Conservation (phyloP, 2,329 filamentous ascomycete species). For the Bipolaris cookei region DNA sequence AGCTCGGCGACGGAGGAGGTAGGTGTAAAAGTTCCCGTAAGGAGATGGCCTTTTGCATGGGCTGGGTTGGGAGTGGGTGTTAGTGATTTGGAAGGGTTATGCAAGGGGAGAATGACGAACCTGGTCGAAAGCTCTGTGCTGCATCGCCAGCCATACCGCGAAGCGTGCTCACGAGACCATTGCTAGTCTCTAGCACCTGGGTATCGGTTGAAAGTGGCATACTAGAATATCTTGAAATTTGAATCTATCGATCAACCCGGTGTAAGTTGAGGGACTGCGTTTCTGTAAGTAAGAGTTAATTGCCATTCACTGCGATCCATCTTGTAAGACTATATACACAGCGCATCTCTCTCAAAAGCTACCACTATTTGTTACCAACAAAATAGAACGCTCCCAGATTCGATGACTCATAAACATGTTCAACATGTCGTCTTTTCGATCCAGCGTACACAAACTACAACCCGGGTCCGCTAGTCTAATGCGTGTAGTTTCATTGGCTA, state of each 20-base stretch:
- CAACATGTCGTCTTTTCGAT: not conserved
- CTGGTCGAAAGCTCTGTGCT: slow-evolving; percentile 39
- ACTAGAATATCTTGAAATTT: not conserved
- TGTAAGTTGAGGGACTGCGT: not conserved
- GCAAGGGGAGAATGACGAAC: slow-evolving; percentile 21
- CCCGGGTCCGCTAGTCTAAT: slow-evolving; percentile 21
- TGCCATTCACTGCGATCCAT: not conserved
- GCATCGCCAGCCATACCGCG: slow-evolving; percentile 30
- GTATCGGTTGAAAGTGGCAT: slow-evolving; percentile 44
- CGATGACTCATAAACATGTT: not conserved
- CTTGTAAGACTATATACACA: not conserved
- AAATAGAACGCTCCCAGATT: not conserved
- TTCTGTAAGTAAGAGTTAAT: not conserved
- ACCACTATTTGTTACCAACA: not conserved
- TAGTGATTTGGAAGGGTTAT: not conserved
- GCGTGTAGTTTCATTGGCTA: slow-evolving; percentile 18
- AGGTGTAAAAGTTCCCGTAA: slow-evolving; percentile 61
- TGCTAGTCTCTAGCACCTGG: slow-evolving; percentile 35
- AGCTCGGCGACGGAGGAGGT: slow-evolving; percentile 53
- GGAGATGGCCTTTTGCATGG: slow-evolving; percentile 61
- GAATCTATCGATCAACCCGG: not conserved
- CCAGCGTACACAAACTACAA: not conserved
- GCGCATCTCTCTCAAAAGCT: not conserved
- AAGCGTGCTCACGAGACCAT: slow-evolving; percentile 37
- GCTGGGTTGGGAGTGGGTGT: slow-evolving; percentile 44